Conservation (phyloP, 257 asterid species). For the Gentiana macrophylla region DNA sequence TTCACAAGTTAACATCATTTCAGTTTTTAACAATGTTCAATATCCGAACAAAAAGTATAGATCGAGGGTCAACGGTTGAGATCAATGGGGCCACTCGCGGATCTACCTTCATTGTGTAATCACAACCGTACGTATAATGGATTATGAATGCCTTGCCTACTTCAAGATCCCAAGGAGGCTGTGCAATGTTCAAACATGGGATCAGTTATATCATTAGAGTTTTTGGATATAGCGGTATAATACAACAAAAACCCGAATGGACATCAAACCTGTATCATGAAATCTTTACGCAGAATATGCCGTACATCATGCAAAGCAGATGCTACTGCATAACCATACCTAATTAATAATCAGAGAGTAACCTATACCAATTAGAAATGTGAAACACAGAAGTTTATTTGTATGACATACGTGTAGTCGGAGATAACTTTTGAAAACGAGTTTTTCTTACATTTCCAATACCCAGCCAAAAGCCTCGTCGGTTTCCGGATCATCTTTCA, state of each 20-base stretch:
- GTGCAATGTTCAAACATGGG: slow-evolving; percentile 4
- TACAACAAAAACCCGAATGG: slow-evolving; percentile 4
- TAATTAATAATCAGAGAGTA: slow-evolving; percentile 13
- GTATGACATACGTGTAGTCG: too few species aligned
- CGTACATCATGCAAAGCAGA: slow-evolving; percentile 87
- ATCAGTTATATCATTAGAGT: background rate
- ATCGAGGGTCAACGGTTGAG: too few species aligned
- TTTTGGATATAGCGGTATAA: background rate
- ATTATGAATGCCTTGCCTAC: slow-evolving; percentile 64
- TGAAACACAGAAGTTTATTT: too few species aligned
- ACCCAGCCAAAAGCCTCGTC: slow-evolving; percentile 98
- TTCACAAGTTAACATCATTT: background rate
- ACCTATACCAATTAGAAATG: background rate
- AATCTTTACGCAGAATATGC: slow-evolving; percentile 75
- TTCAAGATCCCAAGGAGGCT: slow-evolving; percentile 91
- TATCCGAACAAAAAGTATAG: background rate
- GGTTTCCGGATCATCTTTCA: slow-evolving; percentile 96
- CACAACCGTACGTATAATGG: slow-evolving; percentile 93
- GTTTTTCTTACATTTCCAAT: slow-evolving; percentile 67
- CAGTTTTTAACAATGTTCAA: background rate
- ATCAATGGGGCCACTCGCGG: too few species aligned
- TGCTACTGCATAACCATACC: slow-evolving; percentile 93
- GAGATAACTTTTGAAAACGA: too few species aligned
- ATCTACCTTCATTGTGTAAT: slow-evolving; percentile 78
- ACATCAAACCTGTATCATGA: slow-evolving; percentile 75